Evolutionary conservation across 805 yeast genomes (phyloP), one percentile per base, ranked within the genome.

Genomic region (Candida maesae): DNA sequence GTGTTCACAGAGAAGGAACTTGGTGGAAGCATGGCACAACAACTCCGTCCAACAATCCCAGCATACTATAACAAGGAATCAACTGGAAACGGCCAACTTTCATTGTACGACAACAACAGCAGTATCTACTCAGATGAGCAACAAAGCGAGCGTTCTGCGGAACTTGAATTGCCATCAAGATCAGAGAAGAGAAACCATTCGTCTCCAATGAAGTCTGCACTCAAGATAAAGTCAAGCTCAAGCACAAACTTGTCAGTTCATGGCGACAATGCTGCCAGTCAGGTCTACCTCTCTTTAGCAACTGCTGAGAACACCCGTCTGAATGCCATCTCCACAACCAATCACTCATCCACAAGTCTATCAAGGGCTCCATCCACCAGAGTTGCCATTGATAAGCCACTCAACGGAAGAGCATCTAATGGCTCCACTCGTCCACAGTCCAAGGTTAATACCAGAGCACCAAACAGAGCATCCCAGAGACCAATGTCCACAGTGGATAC

Each of bases 241-340:
- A 49, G 57, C 5, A 50, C 61, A 12, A 52, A 55, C 45, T 21
- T 31, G 41, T 41, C 35, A 29, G 42, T 29, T 5, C 30, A 29
- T 28, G 38, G 29, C 13, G 38, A 19, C n/a, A 59, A 37, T 45
- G 63, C 83, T 2, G 85, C 86, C 0, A 74, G 74, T 20, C 74
- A 72, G 44, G 88, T 85, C 0, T 82, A 82, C 51, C 55, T 82
- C 33, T 79, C 86, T 0, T 61, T 81, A 39, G 73, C 90, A 1
- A 84, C 93, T 0, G 90, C 90, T 1, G 89, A 84, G 55, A 84
- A 84, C 58, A 84, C 93, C 0, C 70, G 89, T 44, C 56, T 82
- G 42, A 84, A 84, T 61, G 83, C 91, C 45, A 58, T 78, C 55
- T 70, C 79, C 46, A 51, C 44, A 52, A 27, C 47, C 24, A 42